These are phyloP conservation scores for Apiospora koreana DNA, from an alignment of 2,329 filamentous ascomycete species.

Conservation along the genomic window DNA sequence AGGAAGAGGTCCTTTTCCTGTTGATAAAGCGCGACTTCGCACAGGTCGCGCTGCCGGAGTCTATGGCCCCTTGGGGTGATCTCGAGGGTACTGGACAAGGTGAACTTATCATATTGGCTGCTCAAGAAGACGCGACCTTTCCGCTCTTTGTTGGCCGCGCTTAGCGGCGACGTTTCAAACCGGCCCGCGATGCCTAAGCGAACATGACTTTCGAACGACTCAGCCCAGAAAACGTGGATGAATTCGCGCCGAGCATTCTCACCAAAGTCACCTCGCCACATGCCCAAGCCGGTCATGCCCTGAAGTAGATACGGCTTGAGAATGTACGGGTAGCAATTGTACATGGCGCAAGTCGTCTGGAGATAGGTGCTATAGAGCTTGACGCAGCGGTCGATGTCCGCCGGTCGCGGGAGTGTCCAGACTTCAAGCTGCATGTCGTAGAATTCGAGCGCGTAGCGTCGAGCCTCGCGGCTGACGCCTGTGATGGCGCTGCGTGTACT, in stretches of 20 bases:
- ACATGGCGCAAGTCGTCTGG: no score
- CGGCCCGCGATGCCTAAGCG: no score
- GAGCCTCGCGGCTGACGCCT: background rate
- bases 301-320: no score
- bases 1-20: background rate
- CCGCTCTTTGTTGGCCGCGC: background rate
- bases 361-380: no score
- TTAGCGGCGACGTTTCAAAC: background rate
- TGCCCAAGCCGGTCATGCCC: background rate
- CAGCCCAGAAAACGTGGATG: no score
- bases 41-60: background rate
- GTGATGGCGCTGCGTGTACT: background rate
- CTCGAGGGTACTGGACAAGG: background rate
- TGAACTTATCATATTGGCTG: background rate
- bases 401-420: background rate
- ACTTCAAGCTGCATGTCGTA: background rate
- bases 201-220: no score
- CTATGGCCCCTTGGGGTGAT: no score
- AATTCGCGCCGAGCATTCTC: no score
- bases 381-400: no score
- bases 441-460: background rate
- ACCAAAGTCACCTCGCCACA: background rate
- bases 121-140: background rate
- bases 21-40: no score
- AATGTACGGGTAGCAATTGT: no score